Conservation (phyloP, 2,329 filamentous ascomycete genomes). For the Monosporascus sp. region DNA sequence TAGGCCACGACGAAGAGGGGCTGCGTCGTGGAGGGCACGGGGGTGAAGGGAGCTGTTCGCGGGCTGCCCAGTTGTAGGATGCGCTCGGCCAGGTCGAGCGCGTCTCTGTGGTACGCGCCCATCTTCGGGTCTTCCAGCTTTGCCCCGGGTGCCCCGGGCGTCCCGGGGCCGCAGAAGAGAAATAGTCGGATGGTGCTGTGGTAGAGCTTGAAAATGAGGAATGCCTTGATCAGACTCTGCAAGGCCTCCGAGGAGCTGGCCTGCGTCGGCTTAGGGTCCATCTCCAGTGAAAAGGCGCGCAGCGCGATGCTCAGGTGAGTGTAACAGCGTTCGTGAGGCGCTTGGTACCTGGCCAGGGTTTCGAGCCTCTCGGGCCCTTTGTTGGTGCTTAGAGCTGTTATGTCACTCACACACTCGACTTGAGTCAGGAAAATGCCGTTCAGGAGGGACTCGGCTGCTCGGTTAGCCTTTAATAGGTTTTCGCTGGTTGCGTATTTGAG, state of each 20-base stretch:
- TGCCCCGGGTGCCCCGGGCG: not conserved
- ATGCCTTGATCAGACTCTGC: not conserved
- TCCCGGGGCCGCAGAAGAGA: not conserved
- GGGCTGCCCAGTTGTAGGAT: not conserved
- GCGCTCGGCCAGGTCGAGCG: slow-evolving; percentile 1
- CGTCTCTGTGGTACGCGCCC: not conserved
- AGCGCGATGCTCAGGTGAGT: not conserved
- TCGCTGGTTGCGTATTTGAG: not conserved
- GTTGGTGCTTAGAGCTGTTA: not conserved
- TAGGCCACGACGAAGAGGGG: slow-evolving; percentile 6
- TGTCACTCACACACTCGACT: not conserved
- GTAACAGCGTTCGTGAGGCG: not conserved
- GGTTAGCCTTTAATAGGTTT: slow-evolving; percentile 3
- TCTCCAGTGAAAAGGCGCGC: not conserved
- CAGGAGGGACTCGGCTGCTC: slow-evolving; percentile 5
- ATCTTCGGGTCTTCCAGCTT: not conserved
- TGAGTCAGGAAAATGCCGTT: slow-evolving; percentile 2
- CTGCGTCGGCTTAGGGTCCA: not conserved
- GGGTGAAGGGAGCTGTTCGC: not conserved
- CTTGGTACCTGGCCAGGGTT: not conserved
- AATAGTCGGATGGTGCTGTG: not conserved
- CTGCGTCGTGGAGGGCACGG: not conserved
- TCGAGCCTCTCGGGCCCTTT: no score
- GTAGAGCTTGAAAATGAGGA: not conserved
- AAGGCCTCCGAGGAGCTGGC: no score